Base-by-base conservation (phyloP, 2,329 filamentous ascomycete species). In the Blastomyces gilchristii region DNA sequence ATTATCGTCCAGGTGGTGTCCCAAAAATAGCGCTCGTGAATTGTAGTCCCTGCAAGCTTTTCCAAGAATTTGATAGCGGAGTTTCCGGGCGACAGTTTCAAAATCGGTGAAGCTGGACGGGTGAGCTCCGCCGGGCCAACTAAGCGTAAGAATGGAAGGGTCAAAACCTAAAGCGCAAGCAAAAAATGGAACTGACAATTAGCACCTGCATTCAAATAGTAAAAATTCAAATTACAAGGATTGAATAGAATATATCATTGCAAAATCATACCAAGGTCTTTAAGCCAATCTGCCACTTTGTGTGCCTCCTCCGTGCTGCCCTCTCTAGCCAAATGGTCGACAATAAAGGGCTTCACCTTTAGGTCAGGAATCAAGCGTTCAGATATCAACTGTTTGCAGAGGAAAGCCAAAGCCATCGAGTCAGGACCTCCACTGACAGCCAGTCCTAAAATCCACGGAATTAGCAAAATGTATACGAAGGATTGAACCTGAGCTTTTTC, bases 341-440 rank as follows among this genome's bases (percentile, higher is more conserved):
- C 82, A 45, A 87, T 81, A 68, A 86, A 84, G 0, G 80, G 84
- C 54, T 78, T 79, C 25, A 82, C 76, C 16, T 72, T 56, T 41
- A 73, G 53, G 60, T 64, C 63, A 14, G 67, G 67, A 47, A 67
- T 63, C 31, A 49, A 25, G 31, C 63, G 67, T 6, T 68, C 64
- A 41, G 63, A 82, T 69, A 74, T 71, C 64, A 76, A 66, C 56
- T 78, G 75, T 58, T 80, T 81, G 72, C 89, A 90, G 45, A 97
- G 82, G 65, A 81, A 86, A 62, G 91, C 91, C 65, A 99, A 80
- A 37, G 93, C 93, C 92, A 97, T 99, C n/a, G 93, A 97, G 75
- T 99, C 94, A 49, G 94, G 89, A 8, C 94, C 94, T 31, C 94
- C 94, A 71, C 92, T 97, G 65, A 97, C 80, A 18, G 92, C 94